Percentiles rank a stretch among this genome's conserved stretches.
Conservation (phyloP, 2,329 filamentous ascomycete genomes). For the Lachnum nothofagi region DNA sequence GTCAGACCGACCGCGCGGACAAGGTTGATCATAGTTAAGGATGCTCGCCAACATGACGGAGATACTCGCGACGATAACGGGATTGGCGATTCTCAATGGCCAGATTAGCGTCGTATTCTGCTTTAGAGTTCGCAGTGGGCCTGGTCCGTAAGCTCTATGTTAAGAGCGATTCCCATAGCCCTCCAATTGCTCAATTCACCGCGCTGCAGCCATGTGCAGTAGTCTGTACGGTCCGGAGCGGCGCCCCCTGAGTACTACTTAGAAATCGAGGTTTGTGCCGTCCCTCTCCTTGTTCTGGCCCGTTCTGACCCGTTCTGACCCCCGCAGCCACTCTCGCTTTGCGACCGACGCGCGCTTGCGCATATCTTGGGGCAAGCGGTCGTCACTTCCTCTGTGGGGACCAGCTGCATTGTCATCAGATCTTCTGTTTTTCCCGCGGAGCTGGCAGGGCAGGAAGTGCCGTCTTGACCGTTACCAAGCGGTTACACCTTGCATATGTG, state of each 20-base stretch:
- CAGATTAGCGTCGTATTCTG: too few species aligned
- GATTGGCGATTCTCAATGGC: too few species aligned
- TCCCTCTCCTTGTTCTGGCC: too few species aligned
- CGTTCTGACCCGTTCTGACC: background rate
- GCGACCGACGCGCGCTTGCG: constrained; percentile 11
- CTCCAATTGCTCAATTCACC: background rate
- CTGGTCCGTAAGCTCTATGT: too few species aligned
- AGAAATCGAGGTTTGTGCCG: background rate
- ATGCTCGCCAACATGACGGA: too few species aligned
- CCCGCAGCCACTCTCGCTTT: constrained; percentile 4
- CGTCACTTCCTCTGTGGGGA: background rate
- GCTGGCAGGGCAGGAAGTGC: background rate
- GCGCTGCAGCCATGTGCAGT: background rate
- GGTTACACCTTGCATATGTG: constrained; percentile 10
- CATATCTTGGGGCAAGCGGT: constrained; percentile 6
- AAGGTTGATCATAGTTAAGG: too few species aligned
- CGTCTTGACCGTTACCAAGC: constrained; percentile 3
- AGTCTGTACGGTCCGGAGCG: constrained; percentile 7
- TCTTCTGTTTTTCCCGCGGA: background rate
- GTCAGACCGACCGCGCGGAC: too few species aligned
- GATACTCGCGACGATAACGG: too few species aligned
- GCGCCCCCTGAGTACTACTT: background rate
- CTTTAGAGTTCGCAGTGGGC: too few species aligned
- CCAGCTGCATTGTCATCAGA: background rate
- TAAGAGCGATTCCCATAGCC: too few species aligned